Conservation (phyloP, 75 land plant species). For the Selaginella moellendorffii region DNA sequence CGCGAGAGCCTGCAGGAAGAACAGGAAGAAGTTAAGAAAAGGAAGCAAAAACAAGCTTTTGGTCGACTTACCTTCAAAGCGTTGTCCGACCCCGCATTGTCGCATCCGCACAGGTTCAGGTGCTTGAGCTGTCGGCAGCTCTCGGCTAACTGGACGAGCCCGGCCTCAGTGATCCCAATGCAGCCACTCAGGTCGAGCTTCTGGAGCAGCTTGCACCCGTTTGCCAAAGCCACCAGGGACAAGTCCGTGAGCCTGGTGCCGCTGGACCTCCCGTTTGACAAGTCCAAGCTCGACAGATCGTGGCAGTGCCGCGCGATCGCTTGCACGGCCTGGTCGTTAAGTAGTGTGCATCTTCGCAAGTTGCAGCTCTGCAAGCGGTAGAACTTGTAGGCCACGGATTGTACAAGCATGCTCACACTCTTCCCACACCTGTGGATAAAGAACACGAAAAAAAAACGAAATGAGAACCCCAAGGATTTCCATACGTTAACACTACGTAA, state of each 20-base stretch:
- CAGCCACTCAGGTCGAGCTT: constrained; percentile 89
- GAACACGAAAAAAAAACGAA: constrained; percentile 10
- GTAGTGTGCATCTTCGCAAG: constrained; percentile 51
- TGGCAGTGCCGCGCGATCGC: constrained; percentile 58
- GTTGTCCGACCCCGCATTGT: constrained; percentile 55
- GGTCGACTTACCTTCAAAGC: constrained; percentile 46
- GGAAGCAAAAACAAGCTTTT: neutral
- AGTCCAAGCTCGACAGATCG: constrained; percentile 60
- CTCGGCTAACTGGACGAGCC: constrained; percentile 43
- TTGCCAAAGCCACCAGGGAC: constrained; percentile 57
- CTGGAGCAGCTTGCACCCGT: constrained; percentile 57
- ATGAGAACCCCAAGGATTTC: too few species aligned
- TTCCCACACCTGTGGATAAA: constrained; percentile 82
- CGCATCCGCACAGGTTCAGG: constrained; percentile 89
- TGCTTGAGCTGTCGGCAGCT: constrained; percentile 42
- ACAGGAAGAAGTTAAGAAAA: neutral
- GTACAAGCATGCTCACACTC: constrained; percentile 70
- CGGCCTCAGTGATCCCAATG: constrained; percentile 48
- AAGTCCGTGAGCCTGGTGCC: constrained; percentile 46
- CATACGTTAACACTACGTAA: too few species aligned
- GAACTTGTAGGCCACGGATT: constrained; percentile 67
- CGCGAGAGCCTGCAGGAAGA: constrained; percentile 59
- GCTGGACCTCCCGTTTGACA: constrained; percentile 35
- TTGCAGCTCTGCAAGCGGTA: constrained; percentile 43
- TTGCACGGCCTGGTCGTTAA: constrained; percentile 60